phyloP scores from a whole-genome alignment of 305 asterid species.

The Fraxinus floribunda region DNA sequence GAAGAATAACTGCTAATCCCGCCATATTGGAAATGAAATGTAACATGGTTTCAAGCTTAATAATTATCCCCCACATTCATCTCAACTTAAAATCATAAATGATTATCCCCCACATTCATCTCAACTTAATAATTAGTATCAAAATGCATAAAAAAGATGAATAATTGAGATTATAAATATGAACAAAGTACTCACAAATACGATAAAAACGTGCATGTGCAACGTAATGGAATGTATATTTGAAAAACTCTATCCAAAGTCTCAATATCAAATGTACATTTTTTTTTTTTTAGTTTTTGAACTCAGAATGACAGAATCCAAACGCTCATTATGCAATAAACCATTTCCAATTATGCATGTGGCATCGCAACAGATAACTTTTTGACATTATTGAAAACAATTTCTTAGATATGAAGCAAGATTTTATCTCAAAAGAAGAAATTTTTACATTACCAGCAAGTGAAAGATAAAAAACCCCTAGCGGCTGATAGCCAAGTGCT shows the following conservation, averaged over 20 bases:
- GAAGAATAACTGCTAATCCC: not conserved
- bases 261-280: not conserved
- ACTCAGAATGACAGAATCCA: not conserved
- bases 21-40: not conserved
- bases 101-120: not conserved
- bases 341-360: not conserved
- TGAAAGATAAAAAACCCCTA: constrained; percentile 20
- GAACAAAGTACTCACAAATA: not conserved
- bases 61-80: not conserved
- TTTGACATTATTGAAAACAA: not conserved
- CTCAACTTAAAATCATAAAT: not conserved
- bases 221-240: not conserved
- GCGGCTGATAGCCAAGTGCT: constrained; percentile 23
- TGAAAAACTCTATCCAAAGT: not conserved
- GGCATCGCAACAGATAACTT: not conserved
- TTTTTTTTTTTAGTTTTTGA: not conserved
- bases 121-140: not conserved
- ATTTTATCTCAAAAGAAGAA: constrained; percentile 1
- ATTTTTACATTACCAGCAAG: constrained; percentile 19
- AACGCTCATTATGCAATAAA: constrained; percentile 8
- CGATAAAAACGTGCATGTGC: not conserved
- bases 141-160: not conserved
- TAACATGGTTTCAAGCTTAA: not conserved
- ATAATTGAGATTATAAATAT: not conserved
- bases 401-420: constrained; percentile 2